Percentiles rank a stretch among this genome's conserved stretches.
These are phyloP conservation scores for Arthrinium phaeospermum DNA, from an alignment of 2,329 filamentous ascomycete genomes.

Conservation along the genomic window DNA sequence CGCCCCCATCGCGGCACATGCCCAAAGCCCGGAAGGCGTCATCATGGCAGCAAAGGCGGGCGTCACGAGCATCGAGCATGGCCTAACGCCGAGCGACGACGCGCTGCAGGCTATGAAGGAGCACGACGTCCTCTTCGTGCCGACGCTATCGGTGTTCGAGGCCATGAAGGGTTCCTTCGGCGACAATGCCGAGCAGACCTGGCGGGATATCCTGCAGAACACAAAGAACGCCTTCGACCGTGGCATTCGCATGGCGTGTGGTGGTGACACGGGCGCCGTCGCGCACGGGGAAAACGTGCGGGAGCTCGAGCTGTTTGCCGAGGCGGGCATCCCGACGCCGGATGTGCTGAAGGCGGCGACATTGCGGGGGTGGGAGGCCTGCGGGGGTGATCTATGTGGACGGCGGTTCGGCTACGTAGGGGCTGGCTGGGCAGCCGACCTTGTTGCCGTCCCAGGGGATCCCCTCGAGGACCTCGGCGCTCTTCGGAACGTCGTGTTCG, in stretches of 20 bases:
- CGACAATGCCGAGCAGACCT: slow-evolving; percentile 32
- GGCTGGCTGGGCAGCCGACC: slow-evolving; percentile 54
- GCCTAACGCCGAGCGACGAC: slow-evolving; percentile 43
- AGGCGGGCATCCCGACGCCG: slow-evolving; percentile 54
- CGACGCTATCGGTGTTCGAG: slow-evolving; percentile 56
- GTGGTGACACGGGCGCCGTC: slow-evolving; percentile 60
- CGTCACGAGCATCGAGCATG: slow-evolving; percentile 55
- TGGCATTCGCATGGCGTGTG: slow-evolving; percentile 56
- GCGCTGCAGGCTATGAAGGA: slow-evolving; percentile 50
- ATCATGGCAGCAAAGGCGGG: slow-evolving; percentile 53
- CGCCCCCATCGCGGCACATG: slow-evolving; percentile 51
- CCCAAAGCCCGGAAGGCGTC: slow-evolving; percentile 47
- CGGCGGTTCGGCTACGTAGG: slow-evolving; percentile 58
- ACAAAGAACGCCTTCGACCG: slow-evolving; percentile 50
- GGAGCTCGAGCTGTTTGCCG: slow-evolving; percentile 60
- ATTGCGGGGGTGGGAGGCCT: slow-evolving; percentile 60
- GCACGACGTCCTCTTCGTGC: slow-evolving; percentile 55
- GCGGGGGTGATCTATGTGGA: slow-evolving; percentile 57
- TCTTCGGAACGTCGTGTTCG: slow-evolving; percentile 55
- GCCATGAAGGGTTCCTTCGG: slow-evolving; percentile 27
- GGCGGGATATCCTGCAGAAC: slow-evolving; percentile 39
- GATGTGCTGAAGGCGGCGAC: slow-evolving; percentile 57
- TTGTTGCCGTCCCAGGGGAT: slow-evolving; percentile 55
- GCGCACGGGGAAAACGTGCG: slow-evolving; percentile 58
- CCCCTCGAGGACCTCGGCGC: slow-evolving; percentile 46